Evolutionary conservation across 306 rosid species (phyloP).

Genomic region (Canavalia gladiata): DNA sequence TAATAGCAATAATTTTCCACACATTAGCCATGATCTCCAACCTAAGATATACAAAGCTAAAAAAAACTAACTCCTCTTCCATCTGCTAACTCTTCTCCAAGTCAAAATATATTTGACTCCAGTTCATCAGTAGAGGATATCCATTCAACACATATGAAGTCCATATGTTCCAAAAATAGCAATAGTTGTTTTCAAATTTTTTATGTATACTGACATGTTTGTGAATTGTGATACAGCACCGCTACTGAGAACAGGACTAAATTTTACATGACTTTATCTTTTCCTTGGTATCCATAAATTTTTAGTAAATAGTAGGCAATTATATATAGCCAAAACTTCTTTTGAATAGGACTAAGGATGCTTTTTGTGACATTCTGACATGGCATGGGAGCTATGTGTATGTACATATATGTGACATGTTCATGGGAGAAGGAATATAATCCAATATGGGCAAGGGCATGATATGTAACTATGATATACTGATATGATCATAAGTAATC

Average conservation of each 20-base stretch:
- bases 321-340: not conserved
- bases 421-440: too few species aligned
- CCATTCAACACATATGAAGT: not conserved
- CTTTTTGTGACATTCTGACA: not conserved
- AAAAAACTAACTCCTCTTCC: constrained; percentile 11
- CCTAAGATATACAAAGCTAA: not conserved
- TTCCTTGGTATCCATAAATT: not conserved
- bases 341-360: not conserved
- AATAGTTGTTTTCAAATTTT: not conserved
- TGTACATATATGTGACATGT: too few species aligned
- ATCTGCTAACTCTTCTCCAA: constrained; percentile 33
- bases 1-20: constrained; percentile 4
- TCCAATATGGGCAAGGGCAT: too few species aligned
- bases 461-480: too few species aligned
- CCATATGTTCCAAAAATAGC: not conserved
- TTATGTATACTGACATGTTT: too few species aligned
- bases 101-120: constrained; percentile 12
- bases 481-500: too few species aligned
- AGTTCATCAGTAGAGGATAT: constrained; percentile 21
- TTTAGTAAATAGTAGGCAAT: not conserved
- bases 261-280: not conserved
- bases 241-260: not conserved
- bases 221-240: not conserved
- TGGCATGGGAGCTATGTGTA: too few species aligned
- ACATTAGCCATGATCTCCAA: constrained; percentile 27